phyloP scores from a whole-genome alignment of 495 filamentous ascomycete species.

The Trichoderma gamsii region DNA sequence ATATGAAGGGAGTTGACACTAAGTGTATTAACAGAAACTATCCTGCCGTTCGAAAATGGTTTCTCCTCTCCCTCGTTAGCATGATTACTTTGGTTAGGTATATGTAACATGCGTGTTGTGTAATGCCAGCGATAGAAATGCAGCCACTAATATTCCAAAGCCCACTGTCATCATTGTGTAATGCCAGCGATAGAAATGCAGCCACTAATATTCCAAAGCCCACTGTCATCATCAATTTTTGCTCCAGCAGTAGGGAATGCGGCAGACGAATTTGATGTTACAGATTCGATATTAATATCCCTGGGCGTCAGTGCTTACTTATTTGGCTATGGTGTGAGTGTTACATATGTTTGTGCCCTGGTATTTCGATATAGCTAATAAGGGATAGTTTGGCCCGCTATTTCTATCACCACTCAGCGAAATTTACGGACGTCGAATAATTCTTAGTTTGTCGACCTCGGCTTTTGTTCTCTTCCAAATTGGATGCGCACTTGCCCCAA shows the following conservation, averaged over 20 bases:
- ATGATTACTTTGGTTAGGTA: constrained; percentile 9
- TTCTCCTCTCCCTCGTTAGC: not conserved
- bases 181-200: not conserved
- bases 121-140: not conserved
- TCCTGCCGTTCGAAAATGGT: not conserved
- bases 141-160: not conserved
- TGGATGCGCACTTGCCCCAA: constrained; percentile 60
- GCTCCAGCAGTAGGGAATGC: constrained; percentile 53
- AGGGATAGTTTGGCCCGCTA: constrained; percentile 28
- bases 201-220: constrained; percentile 18
- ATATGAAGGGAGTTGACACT: not conserved
- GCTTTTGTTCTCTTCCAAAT: constrained; percentile 68
- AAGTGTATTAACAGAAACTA: not conserved
- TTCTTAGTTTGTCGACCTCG: constrained; percentile 56
- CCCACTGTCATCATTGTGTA: constrained; percentile 59
- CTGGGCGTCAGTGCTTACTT: constrained; percentile 27
- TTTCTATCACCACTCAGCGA: constrained; percentile 67
- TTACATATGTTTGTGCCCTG: not conserved
- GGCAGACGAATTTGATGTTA: constrained; percentile 46
- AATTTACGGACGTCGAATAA: constrained; percentile 61
- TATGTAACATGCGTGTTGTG: not conserved
- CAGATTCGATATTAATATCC: constrained; percentile 22
- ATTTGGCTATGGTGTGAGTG: constrained; percentile 33
- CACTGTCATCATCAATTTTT: constrained; percentile 60
- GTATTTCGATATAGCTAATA: not conserved